phyloP scores from a whole-genome alignment of 148 eudicot species.

The Limonium bicolor region DNA sequence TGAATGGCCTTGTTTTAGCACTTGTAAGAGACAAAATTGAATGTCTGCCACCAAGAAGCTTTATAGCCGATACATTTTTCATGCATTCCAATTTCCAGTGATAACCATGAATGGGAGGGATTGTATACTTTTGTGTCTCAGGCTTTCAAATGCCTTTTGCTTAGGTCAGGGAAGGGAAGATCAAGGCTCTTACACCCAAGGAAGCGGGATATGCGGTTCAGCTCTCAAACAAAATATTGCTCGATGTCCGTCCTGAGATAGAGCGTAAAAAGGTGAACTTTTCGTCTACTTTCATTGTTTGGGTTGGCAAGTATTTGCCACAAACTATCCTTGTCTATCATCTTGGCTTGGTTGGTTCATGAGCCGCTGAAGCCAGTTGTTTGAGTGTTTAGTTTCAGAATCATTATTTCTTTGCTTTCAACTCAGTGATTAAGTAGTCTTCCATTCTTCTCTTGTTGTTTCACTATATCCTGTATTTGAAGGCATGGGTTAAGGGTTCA shows the following conservation, averaged over 20 bases:
- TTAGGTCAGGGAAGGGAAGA: conserved; percentile 79
- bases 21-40: too few relatives aligned
- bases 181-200: conserved; percentile 63
- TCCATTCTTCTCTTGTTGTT: background rate
- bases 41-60: too few relatives aligned
- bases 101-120: conserved; percentile 9
- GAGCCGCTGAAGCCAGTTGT: too few relatives aligned
- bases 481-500: conserved; percentile 97
- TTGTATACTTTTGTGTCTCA: conserved; percentile 11
- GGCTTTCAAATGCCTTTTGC: conserved; percentile 18
- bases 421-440: too few relatives aligned
- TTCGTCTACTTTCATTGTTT: background rate
- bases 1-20: too few relatives aligned
- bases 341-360: too few relatives aligned
- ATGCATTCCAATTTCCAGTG: too few relatives aligned
- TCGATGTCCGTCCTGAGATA: conserved; percentile 79
- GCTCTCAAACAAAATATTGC: conserved; percentile 61
- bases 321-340: too few relatives aligned
- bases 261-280: conserved; percentile 61
- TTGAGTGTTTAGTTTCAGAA: too few relatives aligned
- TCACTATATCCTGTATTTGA: conserved; percentile 10
- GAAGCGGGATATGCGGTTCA: conserved; percentile 98
- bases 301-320: too few relatives aligned
- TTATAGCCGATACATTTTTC: too few relatives aligned
- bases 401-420: too few relatives aligned